Conservation (phyloP, 2,329 filamentous ascomycete species). For the Penicillium palitans region DNA sequence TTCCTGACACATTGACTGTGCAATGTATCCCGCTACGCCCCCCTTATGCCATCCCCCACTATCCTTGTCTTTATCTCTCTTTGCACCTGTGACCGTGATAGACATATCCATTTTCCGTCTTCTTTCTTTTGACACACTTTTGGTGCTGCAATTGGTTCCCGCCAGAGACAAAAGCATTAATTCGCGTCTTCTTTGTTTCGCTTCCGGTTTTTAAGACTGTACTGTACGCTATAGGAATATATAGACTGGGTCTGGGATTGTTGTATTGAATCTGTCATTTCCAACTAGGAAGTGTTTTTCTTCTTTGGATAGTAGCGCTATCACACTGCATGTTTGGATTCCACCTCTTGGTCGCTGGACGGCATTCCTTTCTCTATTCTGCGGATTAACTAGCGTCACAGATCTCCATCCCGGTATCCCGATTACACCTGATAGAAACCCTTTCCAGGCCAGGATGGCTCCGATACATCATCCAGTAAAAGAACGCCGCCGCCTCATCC, state of each 20-base stretch:
- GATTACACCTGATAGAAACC: not conserved
- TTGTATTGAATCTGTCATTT: conserved; percentile 14
- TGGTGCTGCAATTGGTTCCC: conserved; percentile 13
- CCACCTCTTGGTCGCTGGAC: not conserved
- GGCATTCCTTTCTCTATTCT: not conserved
- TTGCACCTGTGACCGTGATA: conserved; percentile 18
- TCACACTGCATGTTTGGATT: not conserved
- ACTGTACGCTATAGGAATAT: conserved; percentile 29
- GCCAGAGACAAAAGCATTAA: conserved; percentile 26
- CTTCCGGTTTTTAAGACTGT: conserved; percentile 19
- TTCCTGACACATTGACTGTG: not conserved
- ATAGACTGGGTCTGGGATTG: conserved; percentile 30
- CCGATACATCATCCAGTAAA: not conserved
- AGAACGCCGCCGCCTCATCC: not conserved
- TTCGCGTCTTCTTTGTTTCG: conserved; percentile 15
- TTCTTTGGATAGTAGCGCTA: too few relatives aligned
- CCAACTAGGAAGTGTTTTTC: not conserved
- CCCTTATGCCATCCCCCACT: conserved; percentile 21
- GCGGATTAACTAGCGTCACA: not conserved
- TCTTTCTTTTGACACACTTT: conserved; percentile 17
- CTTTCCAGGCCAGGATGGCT: not conserved
- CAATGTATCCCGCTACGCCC: conserved; percentile 9
- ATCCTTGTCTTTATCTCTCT: conserved; percentile 8
- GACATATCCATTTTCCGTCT: conserved; percentile 24
- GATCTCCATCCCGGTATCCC: not conserved